These are phyloP conservation scores for Vicia villosa DNA, from an alignment of 306 rosid genomes.

Conservation along the genomic window DNA sequence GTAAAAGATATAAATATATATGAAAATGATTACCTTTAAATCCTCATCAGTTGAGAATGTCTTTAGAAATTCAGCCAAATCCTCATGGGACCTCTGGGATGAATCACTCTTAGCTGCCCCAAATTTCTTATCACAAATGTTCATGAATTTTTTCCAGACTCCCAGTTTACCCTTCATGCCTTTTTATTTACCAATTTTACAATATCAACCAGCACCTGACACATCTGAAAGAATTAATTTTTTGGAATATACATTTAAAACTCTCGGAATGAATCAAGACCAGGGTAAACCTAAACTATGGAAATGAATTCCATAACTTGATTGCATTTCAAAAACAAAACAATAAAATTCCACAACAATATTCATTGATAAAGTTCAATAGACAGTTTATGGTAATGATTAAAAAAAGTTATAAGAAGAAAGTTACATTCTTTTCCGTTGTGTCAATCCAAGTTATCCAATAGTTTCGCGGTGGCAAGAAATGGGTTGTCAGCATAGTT, in stretches of 20 bases:
- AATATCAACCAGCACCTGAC: conserved; percentile 73
- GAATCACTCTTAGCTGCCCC: conserved; percentile 82
- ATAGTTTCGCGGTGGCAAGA: too few species aligned
- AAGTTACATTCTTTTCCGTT: conserved; percentile 10
- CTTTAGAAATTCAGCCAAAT: conserved; percentile 66
- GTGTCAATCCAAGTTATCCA: too few species aligned
- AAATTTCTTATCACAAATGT: conserved; percentile 52
- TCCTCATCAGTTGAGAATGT: conserved; percentile 48
- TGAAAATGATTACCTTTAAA: conserved; percentile 77
- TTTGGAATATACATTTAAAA: too few species aligned
- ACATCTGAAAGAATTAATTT: conserved; percentile 26
- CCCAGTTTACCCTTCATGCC: conserved; percentile 69
- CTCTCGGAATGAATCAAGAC: too few species aligned
- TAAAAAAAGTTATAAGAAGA: too few species aligned
- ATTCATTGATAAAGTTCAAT: too few species aligned
- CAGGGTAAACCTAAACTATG: too few species aligned
- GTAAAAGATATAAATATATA: too few species aligned
- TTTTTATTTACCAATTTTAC: conserved; percentile 65
- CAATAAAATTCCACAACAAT: too few species aligned
- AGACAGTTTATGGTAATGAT: too few species aligned
- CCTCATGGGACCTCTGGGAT: conserved; percentile 56
- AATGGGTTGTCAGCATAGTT: too few species aligned
- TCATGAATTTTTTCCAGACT: conserved; percentile 79
- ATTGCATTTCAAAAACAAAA: background rate
- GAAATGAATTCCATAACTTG: too few species aligned